Conservation (phyloP, 2,329 filamentous ascomycete species). For the Aspergillus novofumigatus region DNA sequence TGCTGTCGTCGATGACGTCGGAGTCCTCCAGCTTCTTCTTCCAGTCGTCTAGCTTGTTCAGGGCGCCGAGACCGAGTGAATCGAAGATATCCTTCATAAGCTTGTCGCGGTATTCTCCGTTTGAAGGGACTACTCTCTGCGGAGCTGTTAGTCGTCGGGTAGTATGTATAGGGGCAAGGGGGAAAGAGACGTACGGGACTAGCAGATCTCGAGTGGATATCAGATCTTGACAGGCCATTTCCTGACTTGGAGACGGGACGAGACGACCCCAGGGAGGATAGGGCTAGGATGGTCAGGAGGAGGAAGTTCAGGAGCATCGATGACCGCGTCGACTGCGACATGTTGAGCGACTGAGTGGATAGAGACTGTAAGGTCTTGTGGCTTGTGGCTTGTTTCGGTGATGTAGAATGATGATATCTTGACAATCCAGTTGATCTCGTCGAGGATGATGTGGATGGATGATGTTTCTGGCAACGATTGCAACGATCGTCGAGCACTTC, state of each 20-base stretch:
- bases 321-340: slow-evolving; percentile 2
- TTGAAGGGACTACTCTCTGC: slow-evolving; percentile 22
- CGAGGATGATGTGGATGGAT: background rate
- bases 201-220: slow-evolving; percentile 1
- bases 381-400: background rate
- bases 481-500: background rate
- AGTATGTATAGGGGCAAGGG: slow-evolving; percentile 1
- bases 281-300: slow-evolving; percentile 1
- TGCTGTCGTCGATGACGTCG: slow-evolving; percentile 4
- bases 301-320: slow-evolving; percentile 5
- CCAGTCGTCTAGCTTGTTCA: slow-evolving; percentile 5
- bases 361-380: background rate
- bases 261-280: slow-evolving; percentile 4
- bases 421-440: background rate
- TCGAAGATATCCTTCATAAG: slow-evolving; percentile 15
- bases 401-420: background rate
- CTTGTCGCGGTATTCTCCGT: background rate
- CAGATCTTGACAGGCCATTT: background rate
- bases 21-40: slow-evolving; percentile 5
- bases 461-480: background rate
- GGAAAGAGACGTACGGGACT: slow-evolving; percentile 1
- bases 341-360: background rate
- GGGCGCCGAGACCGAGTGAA: slow-evolving; percentile 12
- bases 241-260: background rate
- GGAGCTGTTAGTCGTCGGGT: background rate